These are phyloP conservation scores for Clonostachys rhizophaga DNA, from an alignment of 2,329 filamentous ascomycete species.

Conservation along the genomic window DNA sequence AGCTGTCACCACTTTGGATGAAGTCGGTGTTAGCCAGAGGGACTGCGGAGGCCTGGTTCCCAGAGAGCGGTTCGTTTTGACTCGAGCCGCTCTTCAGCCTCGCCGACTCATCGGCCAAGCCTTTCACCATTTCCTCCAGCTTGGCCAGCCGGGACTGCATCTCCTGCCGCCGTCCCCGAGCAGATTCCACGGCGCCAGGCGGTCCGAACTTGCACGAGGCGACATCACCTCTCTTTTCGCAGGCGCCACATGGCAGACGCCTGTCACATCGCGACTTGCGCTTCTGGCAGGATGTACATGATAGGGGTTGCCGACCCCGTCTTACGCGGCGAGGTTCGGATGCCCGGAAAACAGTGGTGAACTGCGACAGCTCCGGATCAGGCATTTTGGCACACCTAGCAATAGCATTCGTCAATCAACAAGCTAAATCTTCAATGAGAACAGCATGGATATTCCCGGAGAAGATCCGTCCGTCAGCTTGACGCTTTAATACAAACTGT, in stretches of 20 bases:
- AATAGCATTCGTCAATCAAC: no score
- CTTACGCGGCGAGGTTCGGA: constrained; percentile 22
- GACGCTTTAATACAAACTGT: no score
- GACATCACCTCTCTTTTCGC: constrained; percentile 28
- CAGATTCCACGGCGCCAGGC: background rate
- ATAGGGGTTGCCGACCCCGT: constrained; percentile 33
- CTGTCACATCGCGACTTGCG: constrained; percentile 38
- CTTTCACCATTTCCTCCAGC: constrained; percentile 34
- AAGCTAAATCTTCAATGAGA: no score
- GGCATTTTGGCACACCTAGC: constrained; percentile 9
- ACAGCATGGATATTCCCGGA: no score
- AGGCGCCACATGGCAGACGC: constrained; percentile 31
- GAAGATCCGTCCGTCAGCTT: no score
- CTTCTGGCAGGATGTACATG: constrained; percentile 32
- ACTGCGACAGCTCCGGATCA: constrained; percentile 10
- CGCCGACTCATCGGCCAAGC: constrained; percentile 15
- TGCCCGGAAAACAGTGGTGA: constrained; percentile 29
- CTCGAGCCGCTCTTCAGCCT: background rate
- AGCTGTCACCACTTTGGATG: constrained; percentile 1
- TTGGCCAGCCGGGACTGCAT: constrained; percentile 30
- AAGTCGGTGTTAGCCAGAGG: background rate
- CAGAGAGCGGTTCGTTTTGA: no score
- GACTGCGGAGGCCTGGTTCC: background rate
- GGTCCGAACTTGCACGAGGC: constrained; percentile 21
- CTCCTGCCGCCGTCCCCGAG: constrained; percentile 16